Evolutionary conservation across 208 protist species (phyloP).

Genomic region (Borovskyia barvae): DNA sequence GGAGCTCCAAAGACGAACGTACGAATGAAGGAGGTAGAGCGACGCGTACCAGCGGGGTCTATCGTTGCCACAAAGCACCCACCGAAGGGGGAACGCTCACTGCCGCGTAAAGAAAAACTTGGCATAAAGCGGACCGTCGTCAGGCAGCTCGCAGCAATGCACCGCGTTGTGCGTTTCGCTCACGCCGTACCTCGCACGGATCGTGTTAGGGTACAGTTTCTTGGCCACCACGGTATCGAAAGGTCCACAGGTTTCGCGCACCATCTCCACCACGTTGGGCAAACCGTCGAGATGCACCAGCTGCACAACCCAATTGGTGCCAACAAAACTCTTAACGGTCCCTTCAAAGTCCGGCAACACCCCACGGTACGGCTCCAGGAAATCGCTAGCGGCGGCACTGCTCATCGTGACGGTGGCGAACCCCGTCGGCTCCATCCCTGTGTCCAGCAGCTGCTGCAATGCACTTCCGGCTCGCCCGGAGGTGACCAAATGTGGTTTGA

Average conservation of each 20-base stretch:
- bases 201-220: slow-evolving; percentile 74
- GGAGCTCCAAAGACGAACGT: too few relatives aligned
- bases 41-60: too few relatives aligned
- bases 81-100: too few relatives aligned
- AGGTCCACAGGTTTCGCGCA: slow-evolving; percentile 74
- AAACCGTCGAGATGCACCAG: slow-evolving; percentile 40
- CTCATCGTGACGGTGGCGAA: slow-evolving; percentile 52
- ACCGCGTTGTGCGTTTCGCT: slow-evolving; percentile 85
- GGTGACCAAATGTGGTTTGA: slow-evolving; percentile 75
- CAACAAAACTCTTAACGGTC: slow-evolving; percentile 48
- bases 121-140: slow-evolving; percentile 87
- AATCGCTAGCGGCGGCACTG: slow-evolving; percentile 46
- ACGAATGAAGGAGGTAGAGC: too few relatives aligned
- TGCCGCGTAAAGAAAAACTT: slow-evolving; percentile 88
- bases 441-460: slow-evolving; percentile 63
- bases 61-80: too few relatives aligned
- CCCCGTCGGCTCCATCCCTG: slow-evolving; percentile 59
- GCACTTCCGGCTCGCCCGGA: slow-evolving; percentile 34
- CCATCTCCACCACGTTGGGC: slow-evolving; percentile 49
- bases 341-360: slow-evolving; percentile 66
- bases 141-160: slow-evolving; percentile 95
- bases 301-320: slow-evolving; percentile 76
- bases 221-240: slow-evolving; percentile 84
- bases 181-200: slow-evolving; percentile 88
- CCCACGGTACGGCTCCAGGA: slow-evolving; percentile 75